Base-by-base conservation (phyloP, 1,284 basidiomycete species). In the Ceratobasidium sp. region DNA sequence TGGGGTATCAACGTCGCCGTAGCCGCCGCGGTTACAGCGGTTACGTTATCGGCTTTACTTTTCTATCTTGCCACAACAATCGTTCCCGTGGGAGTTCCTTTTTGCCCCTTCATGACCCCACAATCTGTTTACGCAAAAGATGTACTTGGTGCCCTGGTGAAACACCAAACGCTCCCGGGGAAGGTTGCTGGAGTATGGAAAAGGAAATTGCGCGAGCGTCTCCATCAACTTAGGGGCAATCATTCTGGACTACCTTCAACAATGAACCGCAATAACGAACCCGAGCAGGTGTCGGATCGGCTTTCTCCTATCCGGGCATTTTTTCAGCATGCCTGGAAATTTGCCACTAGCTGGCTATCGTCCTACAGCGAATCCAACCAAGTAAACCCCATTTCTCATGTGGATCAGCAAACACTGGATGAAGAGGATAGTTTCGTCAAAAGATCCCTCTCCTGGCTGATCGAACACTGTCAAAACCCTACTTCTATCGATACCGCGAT, bases 1-100 rank as follows among this genome's bases (percentile, higher is more conserved):
- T 66, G 63, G 63, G 35, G 41, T 32, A 41, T 66, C 44, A 47
- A 66, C 35, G 18, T 50, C 21, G 62, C 62, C n/a, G 62, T 66
- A 16, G 62, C 62, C 5, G 38, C 44, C 11, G 35, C 49, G 1
- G 62, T 66, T 18, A 35, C 62, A 35, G 62, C 38, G 1, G 62
- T 66, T 5, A 6, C 62, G 1, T 3, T 66, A 1, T 38, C 7
- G 13, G 62, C 47, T 28, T 21, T 66, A 13, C 52, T 28, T 28
- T 66, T 35, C 38, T 66, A 66, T n/a, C 62, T 52, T 26, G 62
- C 1, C 5, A 66, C 62, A 23, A 54, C 30, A 23, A 7, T 66
- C 8, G 2, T 66, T 7, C 62, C 62, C 14, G 62, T 66, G 4
- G 46, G 49, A 32, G 21, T 35, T n/a, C 16, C 14, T 1, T 66